Evolutionary conservation across 2,329 filamentous ascomycete species (phyloP), one percentile per base, ranked within the genome.

Genomic region (Aspergillus calidoustus): DNA sequence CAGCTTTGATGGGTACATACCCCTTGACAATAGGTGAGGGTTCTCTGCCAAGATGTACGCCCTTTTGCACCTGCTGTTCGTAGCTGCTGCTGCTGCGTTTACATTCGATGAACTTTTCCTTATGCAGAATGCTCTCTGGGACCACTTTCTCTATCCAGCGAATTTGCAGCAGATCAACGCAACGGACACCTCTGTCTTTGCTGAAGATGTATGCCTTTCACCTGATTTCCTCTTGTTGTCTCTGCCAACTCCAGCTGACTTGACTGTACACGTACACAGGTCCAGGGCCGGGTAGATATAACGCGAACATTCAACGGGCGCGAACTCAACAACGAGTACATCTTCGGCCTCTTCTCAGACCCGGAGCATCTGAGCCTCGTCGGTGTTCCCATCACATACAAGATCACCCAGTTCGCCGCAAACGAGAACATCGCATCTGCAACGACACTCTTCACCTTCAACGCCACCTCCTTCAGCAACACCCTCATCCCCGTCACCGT

Each of bases 241-340:
- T 28, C 25, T 7, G 25, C 25, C 6, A 7, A 41, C 34, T 15
- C 11, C 11, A 41, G 5, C 34, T 41, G 11, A 13, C 34, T 11
- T 11, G 15, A 3, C 30, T 3, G 1, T 41, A 13, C 28, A 4
- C 41, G 4, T 30, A 22, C 5, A 25, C 70, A 71, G 63, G 51
- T 79, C 78, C 44, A 83, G 59, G 63, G 63, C 34, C 63, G 61
- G 13, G 61, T 65, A 19, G 61, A 65, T 47, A 60, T 63, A 41
- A 65, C 63, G 1, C 57, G 61, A 0, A 57, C 59, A 8, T 64
- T 64, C 30, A 53, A 64, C 25, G 62, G 64, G 34, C 56, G 57
- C 47, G 56, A 61, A 7, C 57, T 66, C 1, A 66, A 66, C 48
- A 64, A 49, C 4, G 61, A 65, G 31, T 63, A 65, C 25, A 60